phyloP scores from a whole-genome alignment of 169 alveolate species.

The Theileria sp. region DNA sequence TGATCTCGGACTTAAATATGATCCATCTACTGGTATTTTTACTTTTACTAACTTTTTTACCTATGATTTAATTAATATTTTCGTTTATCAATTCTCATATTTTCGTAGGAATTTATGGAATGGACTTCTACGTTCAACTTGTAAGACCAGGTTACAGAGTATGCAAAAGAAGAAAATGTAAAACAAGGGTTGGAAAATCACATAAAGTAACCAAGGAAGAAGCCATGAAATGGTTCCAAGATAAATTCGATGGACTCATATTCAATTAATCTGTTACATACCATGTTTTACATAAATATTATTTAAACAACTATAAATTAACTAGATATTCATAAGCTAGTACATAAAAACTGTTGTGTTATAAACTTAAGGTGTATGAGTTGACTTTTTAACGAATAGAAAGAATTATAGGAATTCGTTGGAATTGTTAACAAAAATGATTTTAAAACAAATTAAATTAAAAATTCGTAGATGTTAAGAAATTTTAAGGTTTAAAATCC shows the following conservation, averaged over 20 bases:
- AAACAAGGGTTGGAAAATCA: conserved; percentile 88
- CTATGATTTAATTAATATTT: not conserved
- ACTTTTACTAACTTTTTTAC: not conserved
- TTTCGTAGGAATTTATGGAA: conserved; percentile 95
- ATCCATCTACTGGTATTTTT: conserved; percentile 93
- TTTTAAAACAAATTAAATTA: not conserved
- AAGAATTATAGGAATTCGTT: not conserved
- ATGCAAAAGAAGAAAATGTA: conserved; percentile 88
- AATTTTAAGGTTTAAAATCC: not conserved
- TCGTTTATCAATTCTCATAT: not conserved
- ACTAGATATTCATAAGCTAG: not conserved
- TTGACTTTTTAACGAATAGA: not conserved
- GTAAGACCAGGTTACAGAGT: conserved; percentile 98
- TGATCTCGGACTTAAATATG: conserved; percentile 99
- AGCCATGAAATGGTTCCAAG: conserved; percentile 95
- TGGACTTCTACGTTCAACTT: conserved; percentile 99
- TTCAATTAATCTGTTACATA: conserved; percentile 62
- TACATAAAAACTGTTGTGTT: not conserved
- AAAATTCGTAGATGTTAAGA: not conserved
- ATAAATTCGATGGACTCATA: conserved; percentile 96
- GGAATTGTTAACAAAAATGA: not conserved
- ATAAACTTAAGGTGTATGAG: not conserved
- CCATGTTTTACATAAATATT: not conserved
- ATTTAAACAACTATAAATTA: too few relatives aligned
- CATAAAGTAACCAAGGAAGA: conserved; percentile 96